Percentiles rank a stretch among this genome's conserved stretches.
Conservation (phyloP, 805 yeast genomes). For the Saturnispora bothae region DNA sequence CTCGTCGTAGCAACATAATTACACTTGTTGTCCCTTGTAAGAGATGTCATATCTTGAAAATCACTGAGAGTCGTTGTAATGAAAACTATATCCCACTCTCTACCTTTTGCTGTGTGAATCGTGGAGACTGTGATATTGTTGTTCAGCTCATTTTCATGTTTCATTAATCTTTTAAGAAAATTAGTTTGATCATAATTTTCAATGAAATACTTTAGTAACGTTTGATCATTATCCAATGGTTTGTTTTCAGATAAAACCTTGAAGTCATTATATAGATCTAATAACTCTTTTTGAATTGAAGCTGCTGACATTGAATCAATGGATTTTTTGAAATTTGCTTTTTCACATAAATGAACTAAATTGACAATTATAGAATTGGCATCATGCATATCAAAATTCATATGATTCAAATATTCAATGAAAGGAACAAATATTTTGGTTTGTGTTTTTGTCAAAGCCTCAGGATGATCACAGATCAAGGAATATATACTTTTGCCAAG, state of each 20-base stretch:
- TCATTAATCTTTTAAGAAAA: conserved; percentile 22
- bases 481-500: conserved; percentile 13
- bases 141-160: conserved; percentile 1
- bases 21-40: conserved; percentile 6
- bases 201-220: conserved; percentile 31
- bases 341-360: conserved; percentile 25
- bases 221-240: conserved; percentile 17
- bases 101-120: conserved; percentile 64
- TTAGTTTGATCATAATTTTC: conserved; percentile 24
- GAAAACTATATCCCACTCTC: conserved; percentile 64
- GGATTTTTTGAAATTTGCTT: conserved; percentile 29
- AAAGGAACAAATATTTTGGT: conserved; percentile 1
- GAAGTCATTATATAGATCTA: conserved; percentile 29
- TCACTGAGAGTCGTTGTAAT: conserved; percentile 18
- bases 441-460: not conserved
- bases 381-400: conserved; percentile 20
- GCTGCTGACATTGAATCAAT: conserved; percentile 10
- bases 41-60: not conserved
- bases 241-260: conserved; percentile 12
- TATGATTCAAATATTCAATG: not conserved
- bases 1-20: conserved; percentile 61
- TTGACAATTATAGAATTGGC: conserved; percentile 30
- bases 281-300: conserved; percentile 25
- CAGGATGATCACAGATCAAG: conserved; percentile 2
- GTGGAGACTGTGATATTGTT: conserved; percentile 45